These are phyloP conservation scores for Mycena sp. DNA, from an alignment of 1,284 basidiomycete species.

Conservation along the genomic window DNA sequence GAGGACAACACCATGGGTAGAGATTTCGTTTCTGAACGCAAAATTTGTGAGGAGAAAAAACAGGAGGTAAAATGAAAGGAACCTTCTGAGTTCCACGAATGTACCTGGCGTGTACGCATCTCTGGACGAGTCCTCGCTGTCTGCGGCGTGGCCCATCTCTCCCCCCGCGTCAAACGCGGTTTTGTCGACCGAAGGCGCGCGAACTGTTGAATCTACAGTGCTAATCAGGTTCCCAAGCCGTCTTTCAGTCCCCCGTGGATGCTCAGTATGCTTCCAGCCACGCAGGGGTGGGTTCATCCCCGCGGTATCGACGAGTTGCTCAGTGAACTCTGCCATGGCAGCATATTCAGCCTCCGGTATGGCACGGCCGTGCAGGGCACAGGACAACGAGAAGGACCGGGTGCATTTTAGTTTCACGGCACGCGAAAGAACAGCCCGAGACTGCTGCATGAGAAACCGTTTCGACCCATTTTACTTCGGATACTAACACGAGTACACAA, in stretches of 20 bases:
- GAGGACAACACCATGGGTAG: conserved; percentile 59
- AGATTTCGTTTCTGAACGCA: conserved; percentile 51
- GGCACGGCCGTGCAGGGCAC: background rate
- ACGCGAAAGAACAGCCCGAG: conserved; percentile 17
- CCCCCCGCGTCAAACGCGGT: conserved; percentile 9
- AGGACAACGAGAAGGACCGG: conserved; percentile 1
- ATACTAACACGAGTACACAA: background rate
- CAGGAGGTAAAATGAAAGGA: background rate
- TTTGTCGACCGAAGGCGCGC: conserved; percentile 18
- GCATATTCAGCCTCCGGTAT: background rate
- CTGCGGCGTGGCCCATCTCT: background rate
- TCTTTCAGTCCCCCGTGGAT: background rate
- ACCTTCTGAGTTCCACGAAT: conserved; percentile 29
- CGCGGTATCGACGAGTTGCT: conserved; percentile 22
- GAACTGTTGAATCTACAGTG: background rate
- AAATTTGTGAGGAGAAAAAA: background rate
- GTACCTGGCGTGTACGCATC: conserved; percentile 19
- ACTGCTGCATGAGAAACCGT: conserved; percentile 15
- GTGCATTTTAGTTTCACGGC: conserved; percentile 8
- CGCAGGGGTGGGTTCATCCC: conserved; percentile 6
- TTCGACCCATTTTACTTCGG: background rate
- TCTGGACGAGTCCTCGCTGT: background rate
- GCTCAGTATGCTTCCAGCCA: conserved; percentile 17
- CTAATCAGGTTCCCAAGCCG: conserved; percentile 7
- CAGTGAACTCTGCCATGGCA: conserved; percentile 8